Evolutionary conservation across 2,329 filamentous ascomycete genomes (phyloP).

Genomic region (Teratosphaeria epicoccoides): DNA sequence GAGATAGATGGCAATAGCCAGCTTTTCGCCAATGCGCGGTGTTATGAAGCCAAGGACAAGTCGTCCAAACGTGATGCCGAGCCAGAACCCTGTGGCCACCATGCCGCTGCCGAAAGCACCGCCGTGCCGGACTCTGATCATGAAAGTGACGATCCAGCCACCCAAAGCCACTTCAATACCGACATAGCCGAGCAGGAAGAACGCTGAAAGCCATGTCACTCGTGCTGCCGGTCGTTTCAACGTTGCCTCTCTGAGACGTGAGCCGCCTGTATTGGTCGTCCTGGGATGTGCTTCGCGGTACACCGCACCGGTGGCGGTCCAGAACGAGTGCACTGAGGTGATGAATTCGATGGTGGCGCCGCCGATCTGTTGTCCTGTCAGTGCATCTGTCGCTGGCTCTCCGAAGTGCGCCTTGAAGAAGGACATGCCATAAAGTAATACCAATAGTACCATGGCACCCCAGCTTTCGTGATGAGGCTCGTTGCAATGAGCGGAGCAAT

Average conservation of each 20-base stretch:
- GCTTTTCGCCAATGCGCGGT: constrained; percentile 59
- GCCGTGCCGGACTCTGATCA: constrained; percentile 65
- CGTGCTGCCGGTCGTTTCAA: constrained; percentile 34
- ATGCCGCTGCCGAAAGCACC: constrained; percentile 62
- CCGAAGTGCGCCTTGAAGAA: neutral
- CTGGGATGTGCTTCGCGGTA: constrained; percentile 45
- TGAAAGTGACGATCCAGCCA: constrained; percentile 78
- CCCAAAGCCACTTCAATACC: constrained; percentile 66
- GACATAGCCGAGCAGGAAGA: constrained; percentile 70
- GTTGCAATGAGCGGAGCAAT: constrained; percentile 61
- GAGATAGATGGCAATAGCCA: constrained; percentile 51
- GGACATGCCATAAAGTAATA: constrained; percentile 60
- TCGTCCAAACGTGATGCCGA: constrained; percentile 66
- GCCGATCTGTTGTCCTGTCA: constrained; percentile 33
- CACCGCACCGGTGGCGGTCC: constrained; percentile 47
- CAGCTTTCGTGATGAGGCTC: constrained; percentile 55
- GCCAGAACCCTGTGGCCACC: constrained; percentile 72
- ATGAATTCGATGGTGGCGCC: constrained; percentile 47
- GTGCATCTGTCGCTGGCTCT: neutral
- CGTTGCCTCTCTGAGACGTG: constrained; percentile 44
- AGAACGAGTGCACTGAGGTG: constrained; percentile 48
- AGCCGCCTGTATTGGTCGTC: constrained; percentile 34
- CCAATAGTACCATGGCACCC: constrained; percentile 58
- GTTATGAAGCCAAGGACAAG: constrained; percentile 68
- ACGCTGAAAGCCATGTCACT: constrained; percentile 62